These are phyloP conservation scores for Cyberlindnera nakhonratchasimensis DNA, from an alignment of 805 yeast species.

Conservation along the genomic window DNA sequence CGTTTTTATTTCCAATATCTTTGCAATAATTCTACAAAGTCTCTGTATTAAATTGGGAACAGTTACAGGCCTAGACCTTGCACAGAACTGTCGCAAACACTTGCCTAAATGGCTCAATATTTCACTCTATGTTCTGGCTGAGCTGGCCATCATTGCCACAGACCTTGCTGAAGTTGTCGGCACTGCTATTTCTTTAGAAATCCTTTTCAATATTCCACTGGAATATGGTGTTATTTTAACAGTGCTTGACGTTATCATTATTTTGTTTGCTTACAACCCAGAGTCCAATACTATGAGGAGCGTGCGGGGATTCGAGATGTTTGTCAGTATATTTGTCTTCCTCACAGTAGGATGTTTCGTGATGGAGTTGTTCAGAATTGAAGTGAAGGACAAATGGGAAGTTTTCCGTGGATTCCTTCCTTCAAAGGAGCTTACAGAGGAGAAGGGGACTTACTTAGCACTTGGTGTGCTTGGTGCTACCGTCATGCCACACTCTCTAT, in stretches of 20 bases:
- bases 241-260: conserved; percentile 74
- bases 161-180: conserved; percentile 95
- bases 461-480: conserved; percentile 91
- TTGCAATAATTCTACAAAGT: conserved; percentile 69
- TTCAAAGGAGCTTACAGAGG: conserved; percentile 51
- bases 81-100: conserved; percentile 69
- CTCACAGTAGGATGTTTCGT: conserved; percentile 76
- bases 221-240: conserved; percentile 74
- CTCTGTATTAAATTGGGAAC: conserved; percentile 74
- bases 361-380: conserved; percentile 59
- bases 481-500: conserved; percentile 90
- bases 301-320: conserved; percentile 71
- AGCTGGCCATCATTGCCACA: conserved; percentile 85
- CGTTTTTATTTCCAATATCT: conserved; percentile 61
- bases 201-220: conserved; percentile 71
- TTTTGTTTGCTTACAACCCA: conserved; percentile 73
- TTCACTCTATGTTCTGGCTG: conserved; percentile 66
- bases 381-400: conserved; percentile 47
- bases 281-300: conserved; percentile 71
- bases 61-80: conserved; percentile 75
- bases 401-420: conserved; percentile 73
- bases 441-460: conserved; percentile 69
- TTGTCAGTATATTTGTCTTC: conserved; percentile 67
- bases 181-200: conserved; percentile 80
- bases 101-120: conserved; percentile 59